A percentile compares a stretch with the other conserved stretches of the same genome.
Conservation (phyloP, 2,329 filamentous ascomycete species). For the Fusarium subtropicale region DNA sequence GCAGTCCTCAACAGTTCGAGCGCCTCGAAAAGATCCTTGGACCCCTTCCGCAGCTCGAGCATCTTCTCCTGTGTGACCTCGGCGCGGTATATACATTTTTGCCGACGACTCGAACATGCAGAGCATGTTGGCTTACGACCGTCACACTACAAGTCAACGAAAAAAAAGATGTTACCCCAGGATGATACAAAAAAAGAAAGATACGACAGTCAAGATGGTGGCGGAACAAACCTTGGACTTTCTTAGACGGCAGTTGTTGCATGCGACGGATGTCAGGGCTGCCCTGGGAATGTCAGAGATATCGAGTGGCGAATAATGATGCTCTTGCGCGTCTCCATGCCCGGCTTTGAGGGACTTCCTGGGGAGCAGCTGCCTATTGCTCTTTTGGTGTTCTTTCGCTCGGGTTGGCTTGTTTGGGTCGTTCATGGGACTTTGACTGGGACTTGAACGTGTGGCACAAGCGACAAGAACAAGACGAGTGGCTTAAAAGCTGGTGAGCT, state of each 20-base stretch:
- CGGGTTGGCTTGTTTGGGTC: slow-evolving; percentile 9
- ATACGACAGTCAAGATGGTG: too few relatives aligned
- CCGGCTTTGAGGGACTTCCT: neutral
- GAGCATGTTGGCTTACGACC: slow-evolving; percentile 24
- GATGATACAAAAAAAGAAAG: neutral
- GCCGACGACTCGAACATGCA: slow-evolving; percentile 20
- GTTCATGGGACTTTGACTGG: slow-evolving; percentile 4
- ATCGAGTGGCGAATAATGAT: slow-evolving; percentile 12
- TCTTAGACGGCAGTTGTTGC: slow-evolving; percentile 19
- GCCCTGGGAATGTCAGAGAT: slow-evolving; percentile 5
- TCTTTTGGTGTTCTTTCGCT: slow-evolving; percentile 20
- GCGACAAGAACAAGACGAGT: neutral
- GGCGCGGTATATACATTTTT: slow-evolving; percentile 23
- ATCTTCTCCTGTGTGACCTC: slow-evolving; percentile 24
- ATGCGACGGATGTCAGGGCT: slow-evolving; percentile 23
- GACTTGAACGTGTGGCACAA: neutral
- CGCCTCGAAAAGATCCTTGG: slow-evolving; percentile 12
- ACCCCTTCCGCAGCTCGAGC: slow-evolving; percentile 12
- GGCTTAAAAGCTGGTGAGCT: neutral
- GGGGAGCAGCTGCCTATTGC: slow-evolving; percentile 21
- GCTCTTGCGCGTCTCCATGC: neutral
- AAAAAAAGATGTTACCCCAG: slow-evolving; percentile 3
- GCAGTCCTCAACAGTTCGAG: slow-evolving; percentile 10
- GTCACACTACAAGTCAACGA: slow-evolving; percentile 15
- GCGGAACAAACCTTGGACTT: slow-evolving; percentile 25